A percentile compares a stretch with the other conserved stretches of the same genome.
Conservation (phyloP, 805 yeast species). For the Kuraishia hungarica region DNA sequence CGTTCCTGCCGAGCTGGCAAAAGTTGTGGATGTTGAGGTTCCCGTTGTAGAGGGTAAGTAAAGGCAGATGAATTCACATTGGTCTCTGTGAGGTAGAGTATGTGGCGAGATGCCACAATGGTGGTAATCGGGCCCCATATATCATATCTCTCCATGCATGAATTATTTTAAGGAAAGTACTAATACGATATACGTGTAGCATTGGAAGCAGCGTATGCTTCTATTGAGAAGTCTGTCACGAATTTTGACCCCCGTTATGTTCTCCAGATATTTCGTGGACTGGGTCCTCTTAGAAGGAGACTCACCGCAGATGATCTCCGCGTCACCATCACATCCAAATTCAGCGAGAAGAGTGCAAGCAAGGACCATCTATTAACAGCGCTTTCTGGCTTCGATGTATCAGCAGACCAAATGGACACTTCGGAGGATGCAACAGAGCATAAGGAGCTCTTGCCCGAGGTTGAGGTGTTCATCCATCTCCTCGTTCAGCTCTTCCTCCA, state of each 20-base stretch:
- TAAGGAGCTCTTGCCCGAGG: slow-evolving; percentile 58
- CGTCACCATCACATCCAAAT: slow-evolving; percentile 43
- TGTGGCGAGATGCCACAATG: no score
- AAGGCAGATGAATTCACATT: neutral
- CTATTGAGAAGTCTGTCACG: slow-evolving; percentile 25
- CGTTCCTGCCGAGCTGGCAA: neutral
- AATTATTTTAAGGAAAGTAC: neutral
- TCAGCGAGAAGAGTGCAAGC: slow-evolving; percentile 39
- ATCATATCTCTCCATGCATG: no score
- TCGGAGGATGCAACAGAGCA: slow-evolving; percentile 11
- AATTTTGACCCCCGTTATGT: slow-evolving; percentile 83
- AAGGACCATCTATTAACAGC: slow-evolving; percentile 31
- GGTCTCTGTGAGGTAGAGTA: no score
- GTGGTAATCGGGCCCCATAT: no score
- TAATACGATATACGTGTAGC: neutral
- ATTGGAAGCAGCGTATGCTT: slow-evolving; percentile 5
- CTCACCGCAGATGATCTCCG: slow-evolving; percentile 48
- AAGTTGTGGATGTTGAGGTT: neutral
- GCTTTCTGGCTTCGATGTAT: slow-evolving; percentile 17
- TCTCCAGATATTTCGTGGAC: slow-evolving; percentile 75
- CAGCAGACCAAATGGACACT: slow-evolving; percentile 24
- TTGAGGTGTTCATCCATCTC: slow-evolving; percentile 71
- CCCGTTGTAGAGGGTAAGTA: neutral
- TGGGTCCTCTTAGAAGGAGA: slow-evolving; percentile 64
- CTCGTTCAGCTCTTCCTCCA: slow-evolving; percentile 69